Evolutionary conservation across 768 basidiomycete species (phyloP).

Genomic region (Suillus luteus): DNA sequence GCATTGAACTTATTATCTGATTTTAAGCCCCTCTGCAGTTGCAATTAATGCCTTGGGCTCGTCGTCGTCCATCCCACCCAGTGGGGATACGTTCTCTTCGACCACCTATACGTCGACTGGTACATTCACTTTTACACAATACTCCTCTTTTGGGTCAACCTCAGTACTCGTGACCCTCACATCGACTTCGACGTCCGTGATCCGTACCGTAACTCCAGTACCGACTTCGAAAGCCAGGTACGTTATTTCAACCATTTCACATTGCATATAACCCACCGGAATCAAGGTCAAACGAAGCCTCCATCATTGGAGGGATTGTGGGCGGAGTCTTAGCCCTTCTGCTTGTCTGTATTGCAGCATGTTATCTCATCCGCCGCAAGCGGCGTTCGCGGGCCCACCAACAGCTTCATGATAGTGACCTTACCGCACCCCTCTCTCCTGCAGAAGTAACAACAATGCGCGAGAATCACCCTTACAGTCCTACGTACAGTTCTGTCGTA

Average conservation of each 20-base stretch:
- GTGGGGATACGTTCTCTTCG: neutral
- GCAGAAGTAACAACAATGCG: conserved; percentile 2
- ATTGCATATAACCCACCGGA: neutral
- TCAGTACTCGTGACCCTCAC: neutral
- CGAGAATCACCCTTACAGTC: conserved; percentile 3
- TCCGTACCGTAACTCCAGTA: neutral
- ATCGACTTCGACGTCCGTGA: neutral
- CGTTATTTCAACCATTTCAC: neutral
- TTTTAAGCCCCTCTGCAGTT: neutral
- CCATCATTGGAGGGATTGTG: conserved; percentile 13
- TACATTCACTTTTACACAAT: neutral
- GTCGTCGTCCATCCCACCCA: neutral
- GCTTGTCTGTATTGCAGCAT: conserved; percentile 3
- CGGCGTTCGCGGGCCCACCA: conserved; percentile 1
- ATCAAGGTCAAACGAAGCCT: conserved; percentile 7
- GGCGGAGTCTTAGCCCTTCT: conserved; percentile 10
- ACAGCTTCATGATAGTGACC: conserved; percentile 6
- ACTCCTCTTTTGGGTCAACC: neutral
- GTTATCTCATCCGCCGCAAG: conserved; percentile 7
- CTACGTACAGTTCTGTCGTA: neutral
- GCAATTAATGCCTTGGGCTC: neutral
- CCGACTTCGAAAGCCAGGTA: conserved; percentile 4
- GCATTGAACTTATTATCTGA: neutral
- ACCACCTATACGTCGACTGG: neutral
- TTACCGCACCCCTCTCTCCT: conserved; percentile 1